Conservation (phyloP, 1,284 basidiomycete genomes). For the Ceratobasidium sp. region DNA sequence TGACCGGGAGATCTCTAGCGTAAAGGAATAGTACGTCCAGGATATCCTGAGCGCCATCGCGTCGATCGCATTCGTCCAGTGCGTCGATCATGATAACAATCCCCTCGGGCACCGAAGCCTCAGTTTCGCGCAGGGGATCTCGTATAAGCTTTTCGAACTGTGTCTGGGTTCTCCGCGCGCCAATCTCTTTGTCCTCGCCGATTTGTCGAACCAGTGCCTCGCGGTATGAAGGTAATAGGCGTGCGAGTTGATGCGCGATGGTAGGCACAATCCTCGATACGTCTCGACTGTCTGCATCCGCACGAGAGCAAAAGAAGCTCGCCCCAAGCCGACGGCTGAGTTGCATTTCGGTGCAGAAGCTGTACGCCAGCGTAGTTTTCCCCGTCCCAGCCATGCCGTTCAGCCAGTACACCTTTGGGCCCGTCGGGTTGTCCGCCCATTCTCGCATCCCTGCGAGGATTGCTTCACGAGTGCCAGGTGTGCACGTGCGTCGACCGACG, state of each 20-base stretch:
- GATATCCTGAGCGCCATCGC: neutral
- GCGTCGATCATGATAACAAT: slow-evolving; percentile 37
- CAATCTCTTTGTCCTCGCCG: neutral
- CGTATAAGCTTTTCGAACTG: slow-evolving; percentile 35
- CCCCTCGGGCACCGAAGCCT: neutral
- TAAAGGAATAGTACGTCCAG: neutral
- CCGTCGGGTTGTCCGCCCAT: slow-evolving; percentile 38
- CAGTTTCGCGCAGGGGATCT: slow-evolving; percentile 7
- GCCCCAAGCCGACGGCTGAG: slow-evolving; percentile 48
- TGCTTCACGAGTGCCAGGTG: slow-evolving; percentile 44
- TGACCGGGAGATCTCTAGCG: neutral
- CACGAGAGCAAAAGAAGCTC: slow-evolving; percentile 51
- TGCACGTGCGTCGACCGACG: slow-evolving; percentile 1
- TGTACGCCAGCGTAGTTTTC: slow-evolving; percentile 45
- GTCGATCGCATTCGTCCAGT: slow-evolving; percentile 34
- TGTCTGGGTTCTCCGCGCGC: neutral
- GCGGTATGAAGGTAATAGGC: neutral
- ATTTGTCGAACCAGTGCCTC: neutral
- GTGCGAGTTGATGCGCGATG: slow-evolving; percentile 38
- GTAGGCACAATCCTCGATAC: slow-evolving; percentile 35
- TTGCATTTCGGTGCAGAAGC: slow-evolving; percentile 44
- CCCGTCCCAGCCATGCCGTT: slow-evolving; percentile 48
- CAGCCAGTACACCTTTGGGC: slow-evolving; percentile 47
- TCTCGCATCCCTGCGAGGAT: slow-evolving; percentile 42
- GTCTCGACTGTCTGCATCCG: slow-evolving; percentile 18